These are phyloP conservation scores for Fomitiporia mediterranea DNA, from an alignment of 1,284 basidiomycete species.

Conservation along the genomic window DNA sequence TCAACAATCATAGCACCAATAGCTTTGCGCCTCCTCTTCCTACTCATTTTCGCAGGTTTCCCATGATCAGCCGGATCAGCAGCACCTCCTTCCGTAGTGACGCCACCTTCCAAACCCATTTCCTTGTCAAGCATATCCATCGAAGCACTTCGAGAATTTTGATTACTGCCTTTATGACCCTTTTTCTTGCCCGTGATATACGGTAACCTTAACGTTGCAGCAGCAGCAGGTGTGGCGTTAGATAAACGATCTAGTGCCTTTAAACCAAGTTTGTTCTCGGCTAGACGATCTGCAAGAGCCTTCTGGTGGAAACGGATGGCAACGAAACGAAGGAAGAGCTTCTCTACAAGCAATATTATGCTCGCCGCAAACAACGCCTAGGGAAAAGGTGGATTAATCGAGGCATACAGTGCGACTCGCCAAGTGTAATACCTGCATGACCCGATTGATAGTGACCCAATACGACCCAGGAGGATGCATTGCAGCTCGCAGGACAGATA, in stretches of 20 bases:
- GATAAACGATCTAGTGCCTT: conserved; percentile 66
- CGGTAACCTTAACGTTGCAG: conserved; percentile 29
- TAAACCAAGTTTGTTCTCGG: conserved; percentile 64
- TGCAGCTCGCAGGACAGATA: conserved; percentile 54
- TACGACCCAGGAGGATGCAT: conserved; percentile 59
- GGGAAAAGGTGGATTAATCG: conserved; percentile 5
- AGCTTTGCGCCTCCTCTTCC: conserved; percentile 44
- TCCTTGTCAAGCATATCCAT: conserved; percentile 27
- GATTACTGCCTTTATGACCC: conserved; percentile 30
- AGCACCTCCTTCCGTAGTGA: conserved; percentile 7
- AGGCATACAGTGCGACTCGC: too few relatives aligned
- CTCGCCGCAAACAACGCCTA: conserved; percentile 62
- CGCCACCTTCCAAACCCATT: conserved; percentile 10
- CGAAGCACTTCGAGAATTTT: conserved; percentile 29
- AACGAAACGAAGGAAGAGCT: conserved; percentile 65
- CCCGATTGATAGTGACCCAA: conserved; percentile 63
- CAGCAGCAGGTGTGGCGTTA: conserved; percentile 47
- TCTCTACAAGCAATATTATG: conserved; percentile 62
- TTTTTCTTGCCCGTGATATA: conserved; percentile 31
- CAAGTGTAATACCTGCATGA: conserved; percentile 52
- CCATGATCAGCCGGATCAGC: conserved; percentile 4
- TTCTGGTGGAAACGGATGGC: conserved; percentile 77
- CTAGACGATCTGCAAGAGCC: conserved; percentile 66
- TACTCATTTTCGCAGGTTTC: conserved; percentile 29
- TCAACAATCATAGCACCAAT: conserved; percentile 66